Evolutionary conservation across 306 rosid genomes (phyloP), one percentile per base, ranked within the genome.

Genomic region (Phaseolus lunatus): DNA sequence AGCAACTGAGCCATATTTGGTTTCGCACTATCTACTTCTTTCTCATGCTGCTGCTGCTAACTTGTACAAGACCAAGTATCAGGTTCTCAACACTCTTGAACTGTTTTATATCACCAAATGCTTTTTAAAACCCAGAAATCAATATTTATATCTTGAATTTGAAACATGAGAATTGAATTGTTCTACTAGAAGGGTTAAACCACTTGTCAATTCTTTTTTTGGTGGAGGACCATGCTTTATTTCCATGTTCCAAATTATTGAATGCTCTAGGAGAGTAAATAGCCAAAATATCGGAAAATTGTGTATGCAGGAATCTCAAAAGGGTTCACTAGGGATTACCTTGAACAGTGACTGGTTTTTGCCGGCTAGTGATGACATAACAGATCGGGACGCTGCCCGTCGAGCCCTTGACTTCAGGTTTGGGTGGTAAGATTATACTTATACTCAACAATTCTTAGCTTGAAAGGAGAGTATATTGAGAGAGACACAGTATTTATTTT

Each of bases 1-100:
- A 0, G 86, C 76, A 15, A 92, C 89, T 0, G 96, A 92, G 65
- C 96, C 97, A 3, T 92, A 92, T 72, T n/a, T 86, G 53, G 84
- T 70, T 31, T 1, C 91, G 0, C 97, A 92, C 49, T 11, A 87
- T 57, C 89, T 27, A 16, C 82, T 92, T 49, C 89, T 87, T 35
- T 81, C 93, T 70, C 97, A 92, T 75, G 87, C 93, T 7, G 86
- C 84, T 0, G 88, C 90, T 1, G 89, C 78, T n/a, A 49, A 78
- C 8, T 23, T 86, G 22, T 90, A 88, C 16, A 82, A 67, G 74
- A 39, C 76, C 35, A 88, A 90, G 72, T 88, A 87, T 72, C 92
- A 87, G 89, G 96, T 88, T 61, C 19, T 82, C 75, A 64, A 4
- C 24, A 29, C 44, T 52, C 57, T 77, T 58, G 6, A 75, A 3